Evolutionary conservation across 768 basidiomycete genomes (phyloP).

Genomic region (Tricholoma sp.): DNA sequence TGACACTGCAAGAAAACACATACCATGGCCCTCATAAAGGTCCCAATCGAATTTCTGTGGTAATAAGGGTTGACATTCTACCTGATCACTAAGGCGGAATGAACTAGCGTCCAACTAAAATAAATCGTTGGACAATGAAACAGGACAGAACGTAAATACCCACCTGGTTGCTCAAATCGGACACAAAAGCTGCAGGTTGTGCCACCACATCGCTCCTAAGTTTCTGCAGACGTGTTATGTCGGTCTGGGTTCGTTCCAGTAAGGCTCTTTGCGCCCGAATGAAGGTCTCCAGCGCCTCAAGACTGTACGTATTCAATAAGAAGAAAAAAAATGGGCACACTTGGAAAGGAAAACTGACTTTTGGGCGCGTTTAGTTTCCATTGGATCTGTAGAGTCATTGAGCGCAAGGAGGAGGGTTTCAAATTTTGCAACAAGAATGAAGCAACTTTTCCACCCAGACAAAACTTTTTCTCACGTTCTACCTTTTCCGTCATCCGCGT

Average conservation of each 20-base stretch:
- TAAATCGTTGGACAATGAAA: neutral
- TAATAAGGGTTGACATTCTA: conserved; percentile 36
- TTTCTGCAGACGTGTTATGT: conserved; percentile 51
- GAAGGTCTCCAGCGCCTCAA: conserved; percentile 64
- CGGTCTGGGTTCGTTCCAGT: conserved; percentile 55
- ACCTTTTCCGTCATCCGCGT: too few relatives aligned
- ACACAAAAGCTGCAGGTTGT: conserved; percentile 28
- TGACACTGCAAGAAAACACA: conserved; percentile 10
- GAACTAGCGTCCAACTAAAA: conserved; percentile 8
- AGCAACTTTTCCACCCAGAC: neutral
- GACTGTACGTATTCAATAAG: conserved; percentile 24
- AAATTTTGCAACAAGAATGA: neutral
- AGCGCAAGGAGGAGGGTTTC: conserved; percentile 5
- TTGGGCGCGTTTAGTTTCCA: conserved; percentile 34
- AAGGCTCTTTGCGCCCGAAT: conserved; percentile 56
- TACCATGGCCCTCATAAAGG: conserved; percentile 53
- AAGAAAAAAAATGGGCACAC: neutral
- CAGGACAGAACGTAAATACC: neutral
- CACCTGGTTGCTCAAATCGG: conserved; percentile 31
- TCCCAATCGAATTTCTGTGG: conserved; percentile 60
- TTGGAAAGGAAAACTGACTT: conserved; percentile 26
- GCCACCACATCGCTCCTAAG: conserved; percentile 35
- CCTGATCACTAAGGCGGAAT: conserved; percentile 38
- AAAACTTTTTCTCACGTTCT: neutral
- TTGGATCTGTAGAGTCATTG: conserved; percentile 16